These are phyloP conservation scores for Kockiozyma suomiensis DNA, from an alignment of 805 yeast genomes.

Conservation along the genomic window DNA sequence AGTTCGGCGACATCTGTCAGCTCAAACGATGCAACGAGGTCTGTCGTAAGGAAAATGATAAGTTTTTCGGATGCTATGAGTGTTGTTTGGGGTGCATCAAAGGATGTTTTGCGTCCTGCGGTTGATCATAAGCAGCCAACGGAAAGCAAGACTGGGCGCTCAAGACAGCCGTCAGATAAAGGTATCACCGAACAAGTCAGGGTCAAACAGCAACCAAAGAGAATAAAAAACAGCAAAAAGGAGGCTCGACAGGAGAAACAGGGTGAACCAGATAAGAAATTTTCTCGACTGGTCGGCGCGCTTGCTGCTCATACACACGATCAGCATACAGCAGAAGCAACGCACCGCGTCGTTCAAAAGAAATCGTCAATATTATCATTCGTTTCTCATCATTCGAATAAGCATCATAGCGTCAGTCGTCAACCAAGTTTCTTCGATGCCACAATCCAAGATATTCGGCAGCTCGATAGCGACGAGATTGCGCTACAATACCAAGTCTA, in stretches of 20 bases:
- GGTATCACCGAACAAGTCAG: too few relatives aligned
- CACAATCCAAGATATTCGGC: slow-evolving; percentile 1
- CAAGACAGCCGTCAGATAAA: too few relatives aligned
- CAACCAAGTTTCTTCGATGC: not conserved
- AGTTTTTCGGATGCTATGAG: slow-evolving; percentile 7
- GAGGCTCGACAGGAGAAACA: not conserved
- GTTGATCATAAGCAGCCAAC: too few relatives aligned
- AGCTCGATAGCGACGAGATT: slow-evolving; percentile 1
- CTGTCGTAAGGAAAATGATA: not conserved
- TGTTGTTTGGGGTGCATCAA: not conserved
- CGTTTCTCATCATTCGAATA: not conserved
- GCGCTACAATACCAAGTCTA: slow-evolving; percentile 2
- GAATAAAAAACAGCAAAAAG: not conserved
- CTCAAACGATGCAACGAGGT: not conserved
- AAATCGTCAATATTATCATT: not conserved
- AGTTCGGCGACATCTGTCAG: not conserved
- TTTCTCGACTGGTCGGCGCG: not conserved
- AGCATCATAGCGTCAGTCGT: not conserved
- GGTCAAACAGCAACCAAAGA: too few relatives aligned
- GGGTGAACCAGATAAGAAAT: not conserved
- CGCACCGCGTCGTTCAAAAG: not conserved
- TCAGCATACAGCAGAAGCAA: not conserved
- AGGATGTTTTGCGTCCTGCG: too few relatives aligned
- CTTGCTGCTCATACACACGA: not conserved
- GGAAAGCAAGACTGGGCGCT: too few relatives aligned